Conservation (phyloP, 352 stramenopile genomes). For the Globisporangium solare region DNA sequence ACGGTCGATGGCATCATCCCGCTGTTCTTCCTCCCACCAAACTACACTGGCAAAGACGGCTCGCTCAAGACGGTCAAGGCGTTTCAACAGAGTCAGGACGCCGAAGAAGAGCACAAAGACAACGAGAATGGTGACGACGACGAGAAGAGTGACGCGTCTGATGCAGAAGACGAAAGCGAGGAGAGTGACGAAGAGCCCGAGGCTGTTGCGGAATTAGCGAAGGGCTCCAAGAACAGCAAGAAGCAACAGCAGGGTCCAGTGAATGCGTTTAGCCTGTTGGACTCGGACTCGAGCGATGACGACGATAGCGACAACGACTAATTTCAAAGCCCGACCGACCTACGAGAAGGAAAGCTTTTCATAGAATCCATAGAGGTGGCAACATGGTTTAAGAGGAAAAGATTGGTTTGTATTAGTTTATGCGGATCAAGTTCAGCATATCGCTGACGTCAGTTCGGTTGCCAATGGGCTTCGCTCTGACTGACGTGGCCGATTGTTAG, state of each 20-base stretch:
- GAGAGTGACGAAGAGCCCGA: constrained; percentile 23
- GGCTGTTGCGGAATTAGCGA: constrained; percentile 18
- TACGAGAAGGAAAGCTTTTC: neutral
- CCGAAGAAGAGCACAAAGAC: constrained; percentile 16
- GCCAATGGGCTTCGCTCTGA: too few relatives aligned
- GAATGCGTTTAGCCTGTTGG: constrained; percentile 77
- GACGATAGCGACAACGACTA: constrained; percentile 32
- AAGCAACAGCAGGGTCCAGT: constrained; percentile 25
- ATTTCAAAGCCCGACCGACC: neutral
- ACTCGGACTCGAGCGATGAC: constrained; percentile 86
- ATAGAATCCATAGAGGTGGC: neutral
- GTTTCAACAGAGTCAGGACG: constrained; percentile 26
- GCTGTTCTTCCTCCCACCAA: constrained; percentile 73
- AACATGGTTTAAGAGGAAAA: neutral
- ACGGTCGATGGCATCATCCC: constrained; percentile 79
- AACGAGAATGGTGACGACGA: constrained; percentile 17
- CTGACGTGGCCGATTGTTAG: constrained; percentile 21
- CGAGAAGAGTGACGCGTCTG: neutral
- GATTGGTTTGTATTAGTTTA: neutral
- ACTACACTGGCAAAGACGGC: constrained; percentile 61
- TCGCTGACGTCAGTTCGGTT: too few relatives aligned
- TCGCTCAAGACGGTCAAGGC: constrained; percentile 29
- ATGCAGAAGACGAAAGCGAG: constrained; percentile 4
- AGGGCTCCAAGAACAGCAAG: neutral
- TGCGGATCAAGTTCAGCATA: neutral